A percentile compares a stretch with the other conserved stretches of the same genome.
Evolutionary conservation across 2,329 filamentous ascomycete genomes (phyloP).

Genomic region (Teratosphaeria zuluensis): DNA sequence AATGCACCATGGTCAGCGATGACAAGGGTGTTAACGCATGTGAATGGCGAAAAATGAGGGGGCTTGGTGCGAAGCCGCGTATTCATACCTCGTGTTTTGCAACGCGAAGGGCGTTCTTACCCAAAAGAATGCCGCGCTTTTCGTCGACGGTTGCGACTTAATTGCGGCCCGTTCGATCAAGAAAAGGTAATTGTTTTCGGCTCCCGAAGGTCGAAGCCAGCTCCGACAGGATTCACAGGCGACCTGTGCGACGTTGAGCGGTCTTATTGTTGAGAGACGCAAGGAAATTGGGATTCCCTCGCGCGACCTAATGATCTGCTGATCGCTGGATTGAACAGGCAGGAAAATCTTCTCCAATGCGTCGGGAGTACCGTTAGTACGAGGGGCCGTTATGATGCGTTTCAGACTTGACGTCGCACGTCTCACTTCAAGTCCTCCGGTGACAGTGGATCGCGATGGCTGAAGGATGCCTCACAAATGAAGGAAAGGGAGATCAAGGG

Average conservation of each 20-base stretch:
- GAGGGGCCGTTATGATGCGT: not conserved
- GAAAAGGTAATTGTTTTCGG: not conserved
- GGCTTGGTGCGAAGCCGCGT: not conserved
- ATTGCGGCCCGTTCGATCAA: not conserved
- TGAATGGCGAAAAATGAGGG: not conserved
- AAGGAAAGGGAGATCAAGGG: not conserved
- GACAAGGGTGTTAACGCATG: not conserved
- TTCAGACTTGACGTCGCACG: not conserved
- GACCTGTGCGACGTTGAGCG: not conserved
- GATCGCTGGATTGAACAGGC: not conserved
- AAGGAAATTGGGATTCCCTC: not conserved
- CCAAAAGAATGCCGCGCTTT: not conserved
- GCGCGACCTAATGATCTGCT: not conserved
- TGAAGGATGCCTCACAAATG: not conserved
- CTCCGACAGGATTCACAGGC: not conserved
- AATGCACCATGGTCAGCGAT: not conserved
- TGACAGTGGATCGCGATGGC: not conserved
- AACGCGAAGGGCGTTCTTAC: not conserved
- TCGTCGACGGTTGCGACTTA: not conserved
- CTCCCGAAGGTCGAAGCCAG: not conserved
- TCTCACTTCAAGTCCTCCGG: not conserved
- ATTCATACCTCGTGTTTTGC: not conserved
- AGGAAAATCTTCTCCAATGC: not conserved
- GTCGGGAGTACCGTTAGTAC: not conserved
- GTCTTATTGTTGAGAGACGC: not conserved